Evolutionary conservation across 2,329 filamentous ascomycete genomes (phyloP).

Genomic region (Ceratocystis cubensis): DNA sequence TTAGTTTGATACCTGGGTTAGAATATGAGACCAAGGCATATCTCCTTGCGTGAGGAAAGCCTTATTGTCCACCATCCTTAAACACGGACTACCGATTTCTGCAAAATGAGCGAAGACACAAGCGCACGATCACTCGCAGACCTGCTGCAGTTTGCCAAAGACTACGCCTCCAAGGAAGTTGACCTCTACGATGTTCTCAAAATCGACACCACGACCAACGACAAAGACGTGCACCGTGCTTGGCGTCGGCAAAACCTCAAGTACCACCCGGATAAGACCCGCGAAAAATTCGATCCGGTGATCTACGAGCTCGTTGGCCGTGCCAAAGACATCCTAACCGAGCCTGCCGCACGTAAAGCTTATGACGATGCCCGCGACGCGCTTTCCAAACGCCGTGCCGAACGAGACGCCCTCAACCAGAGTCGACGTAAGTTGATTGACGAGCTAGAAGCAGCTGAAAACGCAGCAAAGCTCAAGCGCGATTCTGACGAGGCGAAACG

Average conservation of each 20-base stretch:
- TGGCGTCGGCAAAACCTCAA: constrained; percentile 79
- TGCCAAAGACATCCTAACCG: constrained; percentile 71
- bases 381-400: constrained; percentile 53
- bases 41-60: not conserved
- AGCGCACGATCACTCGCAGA: constrained; percentile 31
- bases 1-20: not conserved
- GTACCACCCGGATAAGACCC: constrained; percentile 87
- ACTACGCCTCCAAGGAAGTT: constrained; percentile 47
- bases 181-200: constrained; percentile 71
- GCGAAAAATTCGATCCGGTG: constrained; percentile 58
- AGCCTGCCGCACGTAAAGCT: constrained; percentile 54
- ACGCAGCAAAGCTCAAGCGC: constrained; percentile 48
- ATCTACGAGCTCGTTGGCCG: constrained; percentile 78
- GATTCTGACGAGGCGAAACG: constrained; percentile 34
- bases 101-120: constrained; percentile 18
- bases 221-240: constrained; percentile 66
- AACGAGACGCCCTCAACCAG: constrained; percentile 61
- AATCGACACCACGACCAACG: constrained; percentile 41
- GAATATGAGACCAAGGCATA: not conserved
- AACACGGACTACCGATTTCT: not conserved
- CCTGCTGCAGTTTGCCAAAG: constrained; percentile 41
- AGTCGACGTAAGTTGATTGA: constrained; percentile 67
- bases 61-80: not conserved
- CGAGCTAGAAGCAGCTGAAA: constrained; percentile 69
- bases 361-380: constrained; percentile 71